A percentile compares a stretch with the other conserved stretches of the same genome.
phyloP scores from a whole-genome alignment of 106 monocot genomes.

The Narthecium ossifragum region DNA sequence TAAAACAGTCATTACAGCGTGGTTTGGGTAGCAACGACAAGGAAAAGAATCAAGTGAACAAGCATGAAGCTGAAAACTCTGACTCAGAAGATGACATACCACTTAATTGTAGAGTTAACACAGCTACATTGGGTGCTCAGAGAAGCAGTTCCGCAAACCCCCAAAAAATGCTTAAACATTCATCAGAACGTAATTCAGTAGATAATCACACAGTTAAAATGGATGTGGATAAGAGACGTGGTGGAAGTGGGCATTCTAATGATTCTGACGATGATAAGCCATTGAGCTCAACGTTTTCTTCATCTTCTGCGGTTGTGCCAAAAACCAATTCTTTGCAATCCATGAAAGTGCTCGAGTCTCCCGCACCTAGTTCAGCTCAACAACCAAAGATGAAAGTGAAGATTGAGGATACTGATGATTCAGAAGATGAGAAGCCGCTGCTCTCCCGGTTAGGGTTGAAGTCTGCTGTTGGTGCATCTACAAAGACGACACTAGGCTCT shows the following conservation, averaged over 20 bases:
- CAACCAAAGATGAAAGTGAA: not conserved
- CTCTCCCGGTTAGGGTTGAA: slow-evolving; percentile 31
- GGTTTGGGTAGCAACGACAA: not conserved
- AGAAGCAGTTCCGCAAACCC: not conserved
- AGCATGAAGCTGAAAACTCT: slow-evolving; percentile 11
- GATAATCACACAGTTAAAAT: not conserved
- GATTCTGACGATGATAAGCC: slow-evolving; percentile 56
- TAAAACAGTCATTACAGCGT: slow-evolving; percentile 3
- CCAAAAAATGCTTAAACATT: too few species aligned
- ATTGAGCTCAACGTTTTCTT: slow-evolving; percentile 11
- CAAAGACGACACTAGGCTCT: slow-evolving; percentile 20
- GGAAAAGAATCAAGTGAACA: not conserved
- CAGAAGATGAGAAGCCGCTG: slow-evolving; percentile 18
- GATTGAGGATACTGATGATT: slow-evolving; percentile 17
- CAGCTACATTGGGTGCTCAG: not conserved
- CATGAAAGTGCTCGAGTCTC: slow-evolving; percentile 1
- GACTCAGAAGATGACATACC: slow-evolving; percentile 31
- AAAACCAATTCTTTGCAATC: not conserved
- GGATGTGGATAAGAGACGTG: slow-evolving; percentile 1
- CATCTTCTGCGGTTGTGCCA: not conserved
- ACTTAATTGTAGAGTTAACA: slow-evolving; percentile 2
- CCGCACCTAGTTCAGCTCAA: slow-evolving; percentile 1
- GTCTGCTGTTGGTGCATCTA: slow-evolving; percentile 14
- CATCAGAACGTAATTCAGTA: too few species aligned
- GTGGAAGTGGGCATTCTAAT: slow-evolving; percentile 1